Percentiles rank a stretch among this genome's conserved stretches.
phyloP scores from a whole-genome alignment of 306 rosid genomes.

The Prosopis cineraria region DNA sequence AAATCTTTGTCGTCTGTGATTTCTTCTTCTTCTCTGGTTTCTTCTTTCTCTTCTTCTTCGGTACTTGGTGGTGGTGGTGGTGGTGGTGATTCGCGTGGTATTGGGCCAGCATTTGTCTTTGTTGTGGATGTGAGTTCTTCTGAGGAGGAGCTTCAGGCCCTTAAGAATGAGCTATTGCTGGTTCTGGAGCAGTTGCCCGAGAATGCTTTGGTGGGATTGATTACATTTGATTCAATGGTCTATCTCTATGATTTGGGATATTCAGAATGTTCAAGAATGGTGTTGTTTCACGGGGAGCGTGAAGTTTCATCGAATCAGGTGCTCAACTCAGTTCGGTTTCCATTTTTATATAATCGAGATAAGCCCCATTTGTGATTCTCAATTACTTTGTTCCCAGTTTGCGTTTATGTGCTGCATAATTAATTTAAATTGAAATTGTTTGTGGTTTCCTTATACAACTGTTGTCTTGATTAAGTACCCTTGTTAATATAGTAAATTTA shows the following conservation, averaged over 20 bases:
- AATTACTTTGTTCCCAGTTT: background rate
- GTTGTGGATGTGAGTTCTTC: slow-evolving; percentile 60
- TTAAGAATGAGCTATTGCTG: slow-evolving; percentile 66
- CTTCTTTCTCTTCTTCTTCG: slow-evolving; percentile 35
- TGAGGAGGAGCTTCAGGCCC: slow-evolving; percentile 60
- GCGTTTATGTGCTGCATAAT: background rate
- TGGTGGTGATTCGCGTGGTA: slow-evolving; percentile 41
- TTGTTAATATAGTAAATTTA: background rate
- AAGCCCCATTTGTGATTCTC: background rate
- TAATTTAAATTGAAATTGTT: background rate
- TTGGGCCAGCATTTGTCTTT: slow-evolving; percentile 63
- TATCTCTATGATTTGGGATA: slow-evolving; percentile 65
- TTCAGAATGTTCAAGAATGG: slow-evolving; percentile 62
- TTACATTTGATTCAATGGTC: slow-evolving; percentile 84
- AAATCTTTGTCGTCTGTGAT: slow-evolving; percentile 42
- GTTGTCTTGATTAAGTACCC: background rate
- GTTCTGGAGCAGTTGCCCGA: slow-evolving; percentile 69
- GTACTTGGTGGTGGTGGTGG: slow-evolving; percentile 33
- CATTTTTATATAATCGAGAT: background rate
- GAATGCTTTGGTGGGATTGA: slow-evolving; percentile 57
- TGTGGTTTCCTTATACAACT: background rate
- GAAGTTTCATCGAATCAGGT: slow-evolving; percentile 73
- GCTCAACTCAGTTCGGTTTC: background rate
- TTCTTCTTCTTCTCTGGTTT: slow-evolving; percentile 27
- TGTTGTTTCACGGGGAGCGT: slow-evolving; percentile 61